Percentiles rank a stretch among this genome's conserved stretches.
Conservation (phyloP, 306 rosid genomes). For the Potentilla sterilis region DNA sequence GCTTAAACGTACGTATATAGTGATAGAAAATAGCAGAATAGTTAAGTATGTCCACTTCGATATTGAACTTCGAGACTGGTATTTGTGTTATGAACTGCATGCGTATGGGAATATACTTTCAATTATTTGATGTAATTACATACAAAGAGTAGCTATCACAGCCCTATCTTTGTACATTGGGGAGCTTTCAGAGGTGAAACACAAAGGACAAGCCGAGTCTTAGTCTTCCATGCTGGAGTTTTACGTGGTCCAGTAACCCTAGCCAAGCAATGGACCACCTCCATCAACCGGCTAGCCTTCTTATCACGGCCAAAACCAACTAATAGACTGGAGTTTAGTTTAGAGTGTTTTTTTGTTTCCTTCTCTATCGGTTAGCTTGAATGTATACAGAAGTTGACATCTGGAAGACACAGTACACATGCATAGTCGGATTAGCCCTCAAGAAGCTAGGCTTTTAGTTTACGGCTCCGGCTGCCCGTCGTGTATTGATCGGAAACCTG, state of each 20-base stretch:
- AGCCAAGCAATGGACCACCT: slow-evolving; percentile 1
- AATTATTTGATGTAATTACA: background rate
- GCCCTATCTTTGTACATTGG: background rate
- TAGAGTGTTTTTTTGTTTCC: no score
- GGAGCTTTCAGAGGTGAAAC: background rate
- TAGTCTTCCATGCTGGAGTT: background rate
- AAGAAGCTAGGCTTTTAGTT: background rate
- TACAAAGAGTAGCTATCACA: background rate
- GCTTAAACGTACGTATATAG: background rate
- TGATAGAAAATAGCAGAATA: background rate
- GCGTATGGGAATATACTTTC: background rate
- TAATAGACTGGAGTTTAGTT: background rate
- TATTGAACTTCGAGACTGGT: background rate
- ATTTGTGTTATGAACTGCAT: background rate
- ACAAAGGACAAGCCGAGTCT: background rate
- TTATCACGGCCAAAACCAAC: background rate
- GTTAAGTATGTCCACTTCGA: no score
- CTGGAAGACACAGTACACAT: background rate
- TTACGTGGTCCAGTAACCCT: slow-evolving; percentile 2
- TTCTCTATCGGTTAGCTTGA: background rate
- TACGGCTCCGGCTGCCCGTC: background rate
- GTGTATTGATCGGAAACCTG: background rate
- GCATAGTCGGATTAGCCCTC: background rate
- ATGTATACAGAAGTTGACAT: background rate
- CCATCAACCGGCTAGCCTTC: no score